Evolutionary conservation across 2,329 filamentous ascomycete species (phyloP), one percentile per base, ranked within the genome.

Genomic region (Trichoderma polysporum): DNA sequence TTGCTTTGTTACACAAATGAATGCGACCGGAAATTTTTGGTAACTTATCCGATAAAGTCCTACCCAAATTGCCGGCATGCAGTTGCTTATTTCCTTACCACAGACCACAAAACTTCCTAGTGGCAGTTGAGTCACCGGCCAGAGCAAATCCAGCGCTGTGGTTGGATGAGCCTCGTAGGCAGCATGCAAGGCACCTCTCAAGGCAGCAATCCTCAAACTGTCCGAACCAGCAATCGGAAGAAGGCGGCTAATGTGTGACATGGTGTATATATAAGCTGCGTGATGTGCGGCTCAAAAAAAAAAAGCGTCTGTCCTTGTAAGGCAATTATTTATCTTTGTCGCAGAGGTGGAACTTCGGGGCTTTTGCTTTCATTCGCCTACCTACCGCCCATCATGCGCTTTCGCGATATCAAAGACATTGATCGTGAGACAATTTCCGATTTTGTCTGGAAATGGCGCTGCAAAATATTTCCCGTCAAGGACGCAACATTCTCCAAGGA

Each of bases 371-470:
- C 7, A 3, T 13, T 29, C 8, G 25, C 27, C 12, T 4, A 13
- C 13, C 8, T 8, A 17, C n/a, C 4, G 37, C 17, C 33, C 64
- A 47, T n/a, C 15, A 62, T 67, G 65, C 49, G 50, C 31, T 31
- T 53, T 17, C 25, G 65, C 50, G 65, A 67, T 17, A 57, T 57
- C 56, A 57, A 25, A 41, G 65, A 67, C 27, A 61, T 67, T 41
- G 52, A 67, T 33, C 69, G 72, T 33, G 70, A 73, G 25, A 66
- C 68, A 6, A 57, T 78, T 31, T 76, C 75, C 39, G 74, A 75
- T 29, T 68, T 72, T 6, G 67, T 73, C 29, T 75, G 75, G 75
- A 76, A 75, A 68, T 74, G 70, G 71, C 76, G 75, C 15, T 75
- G 74, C 70, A 78, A 74, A 67, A 29, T 77, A 15, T 57, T 75